Evolutionary conservation across 2,329 filamentous ascomycete genomes (phyloP), one percentile per base, ranked within the genome.

Genomic region (Daldinia sp.): DNA sequence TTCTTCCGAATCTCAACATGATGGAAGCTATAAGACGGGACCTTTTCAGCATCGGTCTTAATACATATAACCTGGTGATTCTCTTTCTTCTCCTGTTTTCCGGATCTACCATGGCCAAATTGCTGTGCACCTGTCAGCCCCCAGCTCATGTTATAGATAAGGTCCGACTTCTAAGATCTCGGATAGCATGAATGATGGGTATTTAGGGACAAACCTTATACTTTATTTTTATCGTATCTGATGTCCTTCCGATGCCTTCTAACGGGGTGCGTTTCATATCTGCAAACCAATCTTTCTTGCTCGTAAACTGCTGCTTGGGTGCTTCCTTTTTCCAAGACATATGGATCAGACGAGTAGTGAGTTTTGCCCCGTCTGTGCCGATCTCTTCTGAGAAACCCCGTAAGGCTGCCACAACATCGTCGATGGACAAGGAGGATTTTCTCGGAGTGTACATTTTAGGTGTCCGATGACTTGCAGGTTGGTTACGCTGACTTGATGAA

Each of bases 1-100:
- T 89, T 89, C 74, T 86, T 88, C 74, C 81, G 82, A 58, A 89
- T 87, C 73, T 88, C 85, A 41, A 89, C 85, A 65, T 89, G 86
- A 71, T 89, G 87, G 70, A 88, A 89, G 33, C 84, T 81, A 73
- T 89, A 89, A 28, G 79, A 79, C n/a, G 87, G 87, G 7, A 88
- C 87, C n/a, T 83, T 80, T 20, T 84, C 81, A 69, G 81, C 82
- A 62, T 84, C 80, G 1, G 86, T 84, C 70, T 84, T 84, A 69
- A 87, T 82, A 71, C 82, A 79, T n/a, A 81, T 73, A 4, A 85
- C 81, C 2, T 75, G 71, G 67, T 82, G 82, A 26, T 81, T 78
- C 63, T 83, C 81, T 62, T 80, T 79, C 61, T 81, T 81, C 61
- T 85, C 83, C 71, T 81, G 81, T 71, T 83, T 85, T 37, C 78